These are phyloP conservation scores for Ceratobasidium papillatum DNA, from an alignment of 1,284 basidiomycete genomes.

Conservation along the genomic window DNA sequence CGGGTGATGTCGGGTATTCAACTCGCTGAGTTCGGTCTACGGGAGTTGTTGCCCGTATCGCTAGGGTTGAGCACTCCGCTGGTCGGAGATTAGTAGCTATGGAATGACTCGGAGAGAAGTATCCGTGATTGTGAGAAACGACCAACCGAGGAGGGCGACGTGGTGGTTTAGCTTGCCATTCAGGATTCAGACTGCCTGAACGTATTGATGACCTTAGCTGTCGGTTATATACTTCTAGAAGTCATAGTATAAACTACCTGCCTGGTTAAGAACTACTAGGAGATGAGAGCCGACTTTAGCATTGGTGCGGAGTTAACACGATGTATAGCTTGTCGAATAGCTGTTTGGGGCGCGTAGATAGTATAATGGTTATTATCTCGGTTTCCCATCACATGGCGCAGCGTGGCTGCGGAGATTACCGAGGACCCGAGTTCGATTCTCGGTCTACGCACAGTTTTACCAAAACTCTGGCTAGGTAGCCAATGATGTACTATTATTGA, in stretches of 20 bases:
- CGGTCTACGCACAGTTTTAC: constrained; percentile 32
- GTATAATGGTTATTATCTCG: constrained; percentile 39
- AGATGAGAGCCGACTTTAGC: too few relatives aligned
- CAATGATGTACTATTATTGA: too few relatives aligned
- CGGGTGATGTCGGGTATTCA: not conserved
- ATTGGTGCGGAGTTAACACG: not conserved
- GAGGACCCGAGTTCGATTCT: constrained; percentile 40
- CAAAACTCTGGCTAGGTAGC: too few relatives aligned
- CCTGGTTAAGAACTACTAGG: too few relatives aligned
- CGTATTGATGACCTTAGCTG: too few relatives aligned
- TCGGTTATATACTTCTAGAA: too few relatives aligned
- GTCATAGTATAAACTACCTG: too few relatives aligned
- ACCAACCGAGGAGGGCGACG: not conserved
- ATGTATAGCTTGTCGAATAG: not conserved
- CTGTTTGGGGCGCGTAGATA: not conserved
- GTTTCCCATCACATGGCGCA: constrained; percentile 26
- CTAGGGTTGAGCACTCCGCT: not conserved
- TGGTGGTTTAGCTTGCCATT: not conserved
- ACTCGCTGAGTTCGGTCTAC: not conserved
- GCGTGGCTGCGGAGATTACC: not conserved
- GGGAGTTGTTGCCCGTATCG: not conserved
- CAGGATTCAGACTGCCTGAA: too few relatives aligned
- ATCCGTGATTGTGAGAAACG: not conserved
- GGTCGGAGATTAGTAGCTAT: not conserved
- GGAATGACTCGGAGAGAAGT: not conserved